Percentiles rank a stretch among this genome's conserved stretches.
phyloP scores from a whole-genome alignment of 106 monocot species.

The Alisma plantagoaquatica region DNA sequence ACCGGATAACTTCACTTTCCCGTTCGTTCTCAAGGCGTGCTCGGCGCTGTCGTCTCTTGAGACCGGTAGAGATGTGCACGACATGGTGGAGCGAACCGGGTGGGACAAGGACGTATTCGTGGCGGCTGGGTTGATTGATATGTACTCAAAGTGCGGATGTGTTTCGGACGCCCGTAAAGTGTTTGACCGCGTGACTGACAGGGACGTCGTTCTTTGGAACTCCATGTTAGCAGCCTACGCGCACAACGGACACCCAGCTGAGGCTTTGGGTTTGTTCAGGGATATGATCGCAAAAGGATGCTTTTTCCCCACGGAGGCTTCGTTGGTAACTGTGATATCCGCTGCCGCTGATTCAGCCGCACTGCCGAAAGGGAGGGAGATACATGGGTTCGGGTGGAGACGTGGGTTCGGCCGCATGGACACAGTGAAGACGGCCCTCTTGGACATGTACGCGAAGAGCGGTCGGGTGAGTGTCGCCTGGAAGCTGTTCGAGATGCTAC shows the following conservation, averaged over 20 bases:
- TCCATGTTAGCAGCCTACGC: conserved; percentile 52
- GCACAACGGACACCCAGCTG: too few species aligned
- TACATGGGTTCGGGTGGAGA: too few species aligned
- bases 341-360: conserved; percentile 50
- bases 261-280: too few species aligned
- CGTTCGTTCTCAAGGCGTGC: too few species aligned
- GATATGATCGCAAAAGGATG: conserved; percentile 38
- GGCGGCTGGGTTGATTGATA: conserved; percentile 60
- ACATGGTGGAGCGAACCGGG: conserved; percentile 12
- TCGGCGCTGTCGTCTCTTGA: too few species aligned
- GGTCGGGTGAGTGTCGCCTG: conserved; percentile 47
- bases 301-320: conserved; percentile 48
- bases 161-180: conserved; percentile 36
- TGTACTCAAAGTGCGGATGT: conserved; percentile 69
- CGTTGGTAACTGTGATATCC: conserved; percentile 54
- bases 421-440: conserved; percentile 54
- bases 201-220: conserved; percentile 64
- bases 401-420: conserved; percentile 35
- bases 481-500: conserved; percentile 49
- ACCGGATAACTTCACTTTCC: too few species aligned
- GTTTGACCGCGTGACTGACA: conserved; percentile 36
- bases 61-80: conserved; percentile 49
- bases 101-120: conserved; percentile 58
- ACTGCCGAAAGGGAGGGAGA: conserved; percentile 54
- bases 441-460: conserved; percentile 89